Evolutionary conservation across 805 yeast genomes (phyloP).

Genomic region (Millerozyma acaciae): DNA sequence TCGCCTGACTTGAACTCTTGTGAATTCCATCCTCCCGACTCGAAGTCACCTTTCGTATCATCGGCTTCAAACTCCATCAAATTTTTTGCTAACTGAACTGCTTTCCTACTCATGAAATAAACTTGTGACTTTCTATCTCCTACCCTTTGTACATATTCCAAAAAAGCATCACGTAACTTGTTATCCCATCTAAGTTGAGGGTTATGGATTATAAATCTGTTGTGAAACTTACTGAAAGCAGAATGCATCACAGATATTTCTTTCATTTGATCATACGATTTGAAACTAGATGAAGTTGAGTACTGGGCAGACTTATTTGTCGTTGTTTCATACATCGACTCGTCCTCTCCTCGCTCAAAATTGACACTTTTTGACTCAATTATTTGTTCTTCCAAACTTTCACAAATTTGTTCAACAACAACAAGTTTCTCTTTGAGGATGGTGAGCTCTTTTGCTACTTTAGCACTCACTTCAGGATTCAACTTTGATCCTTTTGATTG

Average conservation of each 20-base stretch:
- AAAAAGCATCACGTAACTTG: conserved; percentile 56
- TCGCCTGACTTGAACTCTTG: conserved; percentile 20
- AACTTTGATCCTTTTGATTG: conserved; percentile 5
- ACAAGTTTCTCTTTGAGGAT: conserved; percentile 19
- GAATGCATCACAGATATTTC: conserved; percentile 19
- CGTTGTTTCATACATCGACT: background rate
- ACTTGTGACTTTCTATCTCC: conserved; percentile 40
- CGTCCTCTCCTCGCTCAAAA: background rate
- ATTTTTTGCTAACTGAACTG: conserved; percentile 47
- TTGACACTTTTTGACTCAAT: background rate
- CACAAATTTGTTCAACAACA: conserved; percentile 22
- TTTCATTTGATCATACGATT: conserved; percentile 21
- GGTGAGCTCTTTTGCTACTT: conserved; percentile 5
- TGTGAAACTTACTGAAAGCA: conserved; percentile 44
- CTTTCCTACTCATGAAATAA: conserved; percentile 46
- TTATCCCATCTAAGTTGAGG: conserved; percentile 80
- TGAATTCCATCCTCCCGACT: conserved; percentile 7
- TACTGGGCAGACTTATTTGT: conserved; percentile 8
- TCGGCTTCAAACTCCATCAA: conserved; percentile 10
- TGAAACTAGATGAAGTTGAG: conserved; percentile 29
- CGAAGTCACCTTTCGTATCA: conserved; percentile 9
- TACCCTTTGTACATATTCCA: conserved; percentile 49
- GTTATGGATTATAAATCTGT: conserved; percentile 70
- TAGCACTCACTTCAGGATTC: background rate
- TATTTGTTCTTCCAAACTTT: conserved; percentile 9